Percentiles rank a stretch among this genome's conserved stretches.
phyloP scores from a whole-genome alignment of 2,329 filamentous ascomycete genomes.

The Nigrospora oryzae region DNA sequence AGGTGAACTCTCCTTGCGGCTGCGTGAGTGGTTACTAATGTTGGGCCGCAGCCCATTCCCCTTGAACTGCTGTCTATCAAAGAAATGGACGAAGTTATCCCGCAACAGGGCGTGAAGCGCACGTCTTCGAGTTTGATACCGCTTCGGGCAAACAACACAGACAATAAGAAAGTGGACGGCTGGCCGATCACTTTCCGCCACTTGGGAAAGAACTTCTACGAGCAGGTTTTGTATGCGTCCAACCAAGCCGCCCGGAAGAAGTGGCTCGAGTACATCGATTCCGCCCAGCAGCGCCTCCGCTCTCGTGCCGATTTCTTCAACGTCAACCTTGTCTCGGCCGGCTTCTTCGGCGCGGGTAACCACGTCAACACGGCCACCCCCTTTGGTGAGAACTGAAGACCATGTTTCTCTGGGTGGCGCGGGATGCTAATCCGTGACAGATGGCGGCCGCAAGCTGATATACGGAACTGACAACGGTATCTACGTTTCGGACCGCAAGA shows the following conservation, averaged over 20 bases:
- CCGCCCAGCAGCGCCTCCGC: slow-evolving; percentile 78
- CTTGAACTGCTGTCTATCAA: slow-evolving; percentile 86
- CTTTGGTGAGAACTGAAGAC: slow-evolving; percentile 54
- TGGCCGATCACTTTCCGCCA: slow-evolving; percentile 96
- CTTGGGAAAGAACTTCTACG: slow-evolving; percentile 91
- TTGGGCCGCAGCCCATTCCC: slow-evolving; percentile 63
- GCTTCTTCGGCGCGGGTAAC: slow-evolving; percentile 59
- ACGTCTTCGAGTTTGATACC: slow-evolving; percentile 76
- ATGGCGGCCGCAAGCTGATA: slow-evolving; percentile 89
- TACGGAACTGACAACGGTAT: slow-evolving; percentile 93
- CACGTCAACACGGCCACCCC: slow-evolving; percentile 92
- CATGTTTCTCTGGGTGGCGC: background rate
- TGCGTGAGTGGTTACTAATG: slow-evolving; percentile 5
- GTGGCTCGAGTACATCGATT: slow-evolving; percentile 93
- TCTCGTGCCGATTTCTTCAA: slow-evolving; percentile 90
- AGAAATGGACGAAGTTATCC: slow-evolving; percentile 95
- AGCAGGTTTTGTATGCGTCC: slow-evolving; percentile 78
- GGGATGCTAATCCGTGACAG: slow-evolving; percentile 31
- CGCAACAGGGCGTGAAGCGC: slow-evolving; percentile 71
- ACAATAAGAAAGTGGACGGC: slow-evolving; percentile 61
- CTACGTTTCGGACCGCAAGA: slow-evolving; percentile 83
- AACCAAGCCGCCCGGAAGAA: slow-evolving; percentile 85
- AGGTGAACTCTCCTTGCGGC: slow-evolving; percentile 15
- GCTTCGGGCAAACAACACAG: slow-evolving; percentile 36
- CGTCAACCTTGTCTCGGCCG: slow-evolving; percentile 50